A percentile compares a stretch with the other conserved stretches of the same genome.
These are phyloP conservation scores for Ogataea ramenticola DNA, from an alignment of 805 yeast species.

Conservation along the genomic window DNA sequence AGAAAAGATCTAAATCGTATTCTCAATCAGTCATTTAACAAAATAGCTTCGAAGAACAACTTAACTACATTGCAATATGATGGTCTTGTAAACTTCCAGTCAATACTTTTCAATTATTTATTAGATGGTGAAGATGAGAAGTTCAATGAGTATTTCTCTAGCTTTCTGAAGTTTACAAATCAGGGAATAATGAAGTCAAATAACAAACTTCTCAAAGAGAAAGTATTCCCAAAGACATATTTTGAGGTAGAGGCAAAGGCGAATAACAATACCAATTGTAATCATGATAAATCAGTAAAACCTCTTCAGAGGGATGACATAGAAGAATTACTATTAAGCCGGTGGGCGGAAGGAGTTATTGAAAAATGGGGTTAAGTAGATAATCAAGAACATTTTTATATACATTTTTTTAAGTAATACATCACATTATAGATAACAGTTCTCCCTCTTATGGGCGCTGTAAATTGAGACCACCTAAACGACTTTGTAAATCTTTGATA, in stretches of 20 bases:
- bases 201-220: slow-evolving; percentile 17
- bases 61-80: slow-evolving; percentile 50
- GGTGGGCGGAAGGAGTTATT: slow-evolving; percentile 42
- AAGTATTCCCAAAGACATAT: slow-evolving; percentile 19
- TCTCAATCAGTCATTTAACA: slow-evolving; percentile 34
- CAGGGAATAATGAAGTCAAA: slow-evolving; percentile 26
- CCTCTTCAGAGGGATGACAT: slow-evolving; percentile 19
- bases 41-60: slow-evolving; percentile 40
- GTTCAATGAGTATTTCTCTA: slow-evolving; percentile 22
- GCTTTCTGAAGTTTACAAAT: slow-evolving; percentile 22
- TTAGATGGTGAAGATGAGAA: slow-evolving; percentile 19
- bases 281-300: no score
- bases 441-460: neutral
- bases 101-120: slow-evolving; percentile 23
- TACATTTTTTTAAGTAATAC: neutral
- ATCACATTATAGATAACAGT: neutral
- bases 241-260: slow-evolving; percentile 14
- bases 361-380: slow-evolving; percentile 5
- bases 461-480: slow-evolving; percentile 18
- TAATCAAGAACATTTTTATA: no score
- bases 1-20: slow-evolving; percentile 27
- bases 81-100: slow-evolving; percentile 30
- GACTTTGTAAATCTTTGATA: slow-evolving; percentile 24
- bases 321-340: slow-evolving; percentile 38
- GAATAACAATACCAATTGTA: slow-evolving; percentile 1